These are phyloP conservation scores for Fusarium lyarnte DNA, from an alignment of 2,329 filamentous ascomycete species.

Conservation along the genomic window DNA sequence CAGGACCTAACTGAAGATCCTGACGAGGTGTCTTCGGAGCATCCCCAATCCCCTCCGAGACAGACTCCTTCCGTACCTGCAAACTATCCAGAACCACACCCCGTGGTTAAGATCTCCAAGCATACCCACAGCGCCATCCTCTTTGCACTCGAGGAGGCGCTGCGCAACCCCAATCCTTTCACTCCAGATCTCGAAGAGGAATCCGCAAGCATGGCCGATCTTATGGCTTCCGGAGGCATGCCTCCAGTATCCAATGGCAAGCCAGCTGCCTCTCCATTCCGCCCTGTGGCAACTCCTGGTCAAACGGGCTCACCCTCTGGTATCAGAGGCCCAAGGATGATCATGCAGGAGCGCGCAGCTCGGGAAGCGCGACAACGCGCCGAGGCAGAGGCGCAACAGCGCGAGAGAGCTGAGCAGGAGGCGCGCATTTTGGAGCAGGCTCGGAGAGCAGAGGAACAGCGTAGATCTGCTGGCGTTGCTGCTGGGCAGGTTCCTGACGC, in stretches of 20 bases:
- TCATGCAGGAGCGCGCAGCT: constrained; percentile 87
- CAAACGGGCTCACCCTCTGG: constrained; percentile 68
- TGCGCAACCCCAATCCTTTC: constrained; percentile 84
- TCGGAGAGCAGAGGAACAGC: constrained; percentile 62
- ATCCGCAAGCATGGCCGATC: constrained; percentile 90
- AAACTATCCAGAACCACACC: constrained; percentile 54
- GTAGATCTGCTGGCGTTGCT: constrained; percentile 65
- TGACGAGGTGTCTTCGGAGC: constrained; percentile 52
- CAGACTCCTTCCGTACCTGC: constrained; percentile 44
- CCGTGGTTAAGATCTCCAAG: constrained; percentile 75
- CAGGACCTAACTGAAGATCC: constrained; percentile 60
- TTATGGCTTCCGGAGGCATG: constrained; percentile 67
- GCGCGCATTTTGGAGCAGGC: constrained; percentile 64
- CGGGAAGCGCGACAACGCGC: constrained; percentile 77
- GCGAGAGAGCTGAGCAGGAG: constrained; percentile 67
- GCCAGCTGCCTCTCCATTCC: constrained; percentile 54
- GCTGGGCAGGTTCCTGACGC: constrained; percentile 46
- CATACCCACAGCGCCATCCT: constrained; percentile 90
- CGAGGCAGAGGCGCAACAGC: constrained; percentile 70
- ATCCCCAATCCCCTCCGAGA: constrained; percentile 39
- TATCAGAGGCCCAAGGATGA: constrained; percentile 85
- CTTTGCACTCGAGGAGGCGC: constrained; percentile 89
- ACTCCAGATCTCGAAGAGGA: constrained; percentile 87
- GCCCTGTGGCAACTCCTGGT: constrained; percentile 59
- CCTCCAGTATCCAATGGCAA: constrained; percentile 66